Base-by-base conservation (phyloP, 2,329 filamentous ascomycete species). In the Xylariaceae sp. region DNA sequence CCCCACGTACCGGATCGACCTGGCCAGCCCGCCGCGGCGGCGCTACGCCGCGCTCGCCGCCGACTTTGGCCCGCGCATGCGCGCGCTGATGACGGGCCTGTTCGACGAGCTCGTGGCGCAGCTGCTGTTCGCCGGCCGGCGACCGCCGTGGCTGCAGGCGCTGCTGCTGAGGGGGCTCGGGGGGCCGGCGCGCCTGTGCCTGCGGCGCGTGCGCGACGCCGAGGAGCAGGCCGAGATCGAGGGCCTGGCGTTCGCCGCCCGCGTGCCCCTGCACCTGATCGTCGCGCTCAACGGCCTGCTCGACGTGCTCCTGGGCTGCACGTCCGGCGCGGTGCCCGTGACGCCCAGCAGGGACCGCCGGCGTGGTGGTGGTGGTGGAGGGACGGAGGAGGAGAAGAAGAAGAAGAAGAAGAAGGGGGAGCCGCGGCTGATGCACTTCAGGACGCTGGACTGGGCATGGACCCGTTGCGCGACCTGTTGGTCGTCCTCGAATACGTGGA, bases 261-360 rank as follows among this genome's bases (percentile, higher is more conserved):
- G 63, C 0, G 59, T 82, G 3, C 61, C 70, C 1, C 59, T 81
- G 51, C 75, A 77, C 43, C 54, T 81, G 1, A 59, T 83, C 0
- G 67, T 83, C 3, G 68, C 68, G 3, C 67, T 80, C 44, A 83
- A 83, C 44, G 72, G 75, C 2, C 55, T 81, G 2, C 60, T 83
- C 2, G 79, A 83, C 45, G 56, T 73, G 5, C 59, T 83, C 22
- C 68, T 83, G 56, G 78, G 77, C 3, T 83, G 79, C 49, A 81
- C 77, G 1, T 79, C 73, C 29, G 59, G 59, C 3, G 60, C 57
- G 0, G 52, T 49, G 0, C 45, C 55, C 1, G 43, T 50, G 9
- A 40, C 45, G 5, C 53, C 19, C n/a, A 9, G 28, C 18, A 32
- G 24, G 18, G 8, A 14, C 14, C 24, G 26, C 6, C 40, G 37